phyloP scores from a whole-genome alignment of 2,329 filamentous ascomycete species.

The Parafenestella ontariensis region DNA sequence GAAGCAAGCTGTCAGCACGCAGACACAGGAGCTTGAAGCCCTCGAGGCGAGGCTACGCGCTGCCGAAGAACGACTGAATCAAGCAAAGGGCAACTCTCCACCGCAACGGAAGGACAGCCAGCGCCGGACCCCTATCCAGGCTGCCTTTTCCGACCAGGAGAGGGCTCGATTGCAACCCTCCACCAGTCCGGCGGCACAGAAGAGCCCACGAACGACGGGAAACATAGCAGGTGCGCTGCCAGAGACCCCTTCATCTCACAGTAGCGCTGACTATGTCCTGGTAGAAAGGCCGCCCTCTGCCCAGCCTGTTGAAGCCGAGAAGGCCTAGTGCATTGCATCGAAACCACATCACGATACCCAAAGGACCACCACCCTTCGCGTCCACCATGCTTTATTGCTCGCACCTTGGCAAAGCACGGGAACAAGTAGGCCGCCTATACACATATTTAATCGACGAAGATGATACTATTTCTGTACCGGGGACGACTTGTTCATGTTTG shows the following conservation, averaged over 20 bases:
- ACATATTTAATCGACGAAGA: neutral
- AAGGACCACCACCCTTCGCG: conserved; percentile 7
- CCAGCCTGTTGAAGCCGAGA: conserved; percentile 22
- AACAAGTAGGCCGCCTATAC: neutral
- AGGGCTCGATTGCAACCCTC: conserved; percentile 28
- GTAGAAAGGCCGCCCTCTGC: conserved; percentile 42
- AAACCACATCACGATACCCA: conserved; percentile 20
- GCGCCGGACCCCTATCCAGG: conserved; percentile 32
- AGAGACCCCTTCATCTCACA: conserved; percentile 39
- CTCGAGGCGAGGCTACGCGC: conserved; percentile 84
- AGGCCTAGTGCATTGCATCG: conserved; percentile 12
- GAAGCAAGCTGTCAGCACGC: conserved; percentile 77
- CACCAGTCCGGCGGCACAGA: conserved; percentile 31
- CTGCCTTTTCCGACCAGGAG: conserved; percentile 35
- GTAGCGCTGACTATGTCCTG: conserved; percentile 46
- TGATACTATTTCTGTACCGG: neutral
- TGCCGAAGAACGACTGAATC: conserved; percentile 76
- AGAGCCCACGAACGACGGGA: conserved; percentile 17
- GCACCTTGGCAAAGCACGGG: neutral
- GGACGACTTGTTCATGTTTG: neutral
- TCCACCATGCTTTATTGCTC: neutral
- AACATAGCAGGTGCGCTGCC: conserved; percentile 43
- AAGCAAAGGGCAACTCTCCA: conserved; percentile 43
- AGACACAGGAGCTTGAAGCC: conserved; percentile 80
- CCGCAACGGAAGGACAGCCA: conserved; percentile 40